Evolutionary conservation across 1,139 yeast species (phyloP).

Genomic region (Geotrichum siamense): DNA sequence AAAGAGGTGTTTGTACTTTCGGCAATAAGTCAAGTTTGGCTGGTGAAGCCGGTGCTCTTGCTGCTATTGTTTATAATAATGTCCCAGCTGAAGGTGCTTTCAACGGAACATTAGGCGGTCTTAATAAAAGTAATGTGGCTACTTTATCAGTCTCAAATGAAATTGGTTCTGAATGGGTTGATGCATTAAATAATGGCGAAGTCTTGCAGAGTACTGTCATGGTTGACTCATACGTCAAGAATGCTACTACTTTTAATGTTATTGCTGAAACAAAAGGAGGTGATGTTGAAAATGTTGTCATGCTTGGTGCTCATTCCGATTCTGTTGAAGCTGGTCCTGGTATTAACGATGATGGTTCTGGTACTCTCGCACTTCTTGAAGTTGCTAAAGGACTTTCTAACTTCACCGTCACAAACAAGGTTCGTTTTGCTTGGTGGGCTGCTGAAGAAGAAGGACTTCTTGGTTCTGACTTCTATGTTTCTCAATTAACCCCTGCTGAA

Average conservation of each 20-base stretch:
- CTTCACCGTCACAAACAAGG: slow-evolving; percentile 74
- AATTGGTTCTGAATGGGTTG: slow-evolving; percentile 39
- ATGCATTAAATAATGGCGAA: slow-evolving; percentile 18
- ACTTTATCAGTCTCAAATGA: slow-evolving; percentile 56
- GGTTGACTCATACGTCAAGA: slow-evolving; percentile 59
- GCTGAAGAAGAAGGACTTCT: slow-evolving; percentile 94
- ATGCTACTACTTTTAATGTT: slow-evolving; percentile 62
- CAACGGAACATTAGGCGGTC: slow-evolving; percentile 70
- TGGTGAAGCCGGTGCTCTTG: slow-evolving; percentile 69
- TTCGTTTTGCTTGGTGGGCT: slow-evolving; percentile 96
- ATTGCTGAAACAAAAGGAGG: slow-evolving; percentile 80
- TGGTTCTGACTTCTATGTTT: slow-evolving; percentile 77
- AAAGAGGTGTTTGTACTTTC: slow-evolving; percentile 80
- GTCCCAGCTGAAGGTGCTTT: slow-evolving; percentile 39
- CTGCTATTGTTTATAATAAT: slow-evolving; percentile 70
- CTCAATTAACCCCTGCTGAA: slow-evolving; percentile 56
- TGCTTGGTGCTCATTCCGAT: slow-evolving; percentile 89
- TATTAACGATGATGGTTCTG: slow-evolving; percentile 90
- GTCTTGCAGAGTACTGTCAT: slow-evolving; percentile 39
- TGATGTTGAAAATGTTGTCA: slow-evolving; percentile 77
- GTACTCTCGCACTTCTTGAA: slow-evolving; percentile 74
- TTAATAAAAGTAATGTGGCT: slow-evolving; percentile 61
- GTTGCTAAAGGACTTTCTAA: slow-evolving; percentile 75
- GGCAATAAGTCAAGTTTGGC: slow-evolving; percentile 72
- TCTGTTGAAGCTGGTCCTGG: slow-evolving; percentile 91